Conservation (phyloP, 2,329 filamentous ascomycete genomes). For the Xylaria sp. region DNA sequence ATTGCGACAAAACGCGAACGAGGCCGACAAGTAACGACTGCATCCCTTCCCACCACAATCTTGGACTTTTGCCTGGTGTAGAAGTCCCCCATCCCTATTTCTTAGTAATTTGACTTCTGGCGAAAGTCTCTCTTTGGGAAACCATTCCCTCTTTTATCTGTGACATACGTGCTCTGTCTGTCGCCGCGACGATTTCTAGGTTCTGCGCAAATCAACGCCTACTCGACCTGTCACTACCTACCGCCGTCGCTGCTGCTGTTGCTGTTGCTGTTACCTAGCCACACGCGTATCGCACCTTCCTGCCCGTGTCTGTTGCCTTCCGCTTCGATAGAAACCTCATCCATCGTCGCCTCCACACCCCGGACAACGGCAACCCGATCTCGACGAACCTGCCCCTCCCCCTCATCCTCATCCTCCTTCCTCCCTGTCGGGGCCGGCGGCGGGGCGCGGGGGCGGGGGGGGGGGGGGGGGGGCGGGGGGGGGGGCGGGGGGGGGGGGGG, state of each 20-base stretch:
- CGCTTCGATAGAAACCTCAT: not conserved
- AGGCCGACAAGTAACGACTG: slow-evolving; percentile 30
- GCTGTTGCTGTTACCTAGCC: not conserved
- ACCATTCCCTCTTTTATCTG: slow-evolving; percentile 3
- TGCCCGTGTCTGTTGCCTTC: not conserved
- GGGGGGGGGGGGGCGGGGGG: no score
- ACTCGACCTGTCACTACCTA: not conserved
- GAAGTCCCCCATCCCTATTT: slow-evolving; percentile 29
- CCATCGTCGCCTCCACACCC: not conserved
- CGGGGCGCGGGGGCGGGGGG: no score
- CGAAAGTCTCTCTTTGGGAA: not conserved
- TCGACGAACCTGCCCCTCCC: slow-evolving; percentile 16
- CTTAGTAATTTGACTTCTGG: slow-evolving; percentile 5
- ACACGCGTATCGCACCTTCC: slow-evolving; percentile 6
- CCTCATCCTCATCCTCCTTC: not conserved
- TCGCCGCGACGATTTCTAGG: not conserved
- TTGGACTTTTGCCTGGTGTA: slow-evolving; percentile 44
- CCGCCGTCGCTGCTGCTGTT: not conserved
- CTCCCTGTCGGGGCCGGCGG: no score
- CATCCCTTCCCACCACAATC: not conserved
- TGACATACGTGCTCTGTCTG: slow-evolving; percentile 6
- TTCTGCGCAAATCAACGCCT: not conserved
- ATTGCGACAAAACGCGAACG: slow-evolving; percentile 30
- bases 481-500: no score
- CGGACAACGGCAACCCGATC: not conserved